phyloP scores from a whole-genome alignment of 1,139 yeast species.

The Magnusiomyces sp. region DNA sequence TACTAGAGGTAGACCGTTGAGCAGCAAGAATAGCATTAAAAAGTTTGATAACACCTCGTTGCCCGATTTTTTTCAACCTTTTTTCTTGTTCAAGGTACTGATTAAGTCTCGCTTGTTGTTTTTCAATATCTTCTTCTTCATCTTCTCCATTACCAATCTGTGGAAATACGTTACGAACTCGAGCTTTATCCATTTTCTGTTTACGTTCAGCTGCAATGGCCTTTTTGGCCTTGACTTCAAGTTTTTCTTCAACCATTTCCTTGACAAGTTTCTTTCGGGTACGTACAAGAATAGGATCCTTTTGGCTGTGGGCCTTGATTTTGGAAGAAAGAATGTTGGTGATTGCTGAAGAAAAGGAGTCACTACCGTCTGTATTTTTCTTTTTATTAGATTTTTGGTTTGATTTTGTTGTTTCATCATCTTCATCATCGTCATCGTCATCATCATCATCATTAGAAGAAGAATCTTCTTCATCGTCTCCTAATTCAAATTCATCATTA shows the following conservation, averaged over 20 bases:
- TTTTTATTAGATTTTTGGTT: slow-evolving; percentile 28
- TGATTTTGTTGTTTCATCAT: slow-evolving; percentile 21
- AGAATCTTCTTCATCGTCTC: slow-evolving; percentile 9
- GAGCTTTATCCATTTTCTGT: slow-evolving; percentile 53
- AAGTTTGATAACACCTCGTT: slow-evolving; percentile 84
- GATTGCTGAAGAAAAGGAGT: slow-evolving; percentile 72
- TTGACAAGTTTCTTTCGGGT: slow-evolving; percentile 57
- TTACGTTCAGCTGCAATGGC: slow-evolving; percentile 66
- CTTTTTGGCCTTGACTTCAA: slow-evolving; percentile 77
- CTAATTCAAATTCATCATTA: slow-evolving; percentile 13
- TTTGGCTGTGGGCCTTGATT: slow-evolving; percentile 78
- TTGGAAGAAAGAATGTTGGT: slow-evolving; percentile 77
- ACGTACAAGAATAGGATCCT: slow-evolving; percentile 79
- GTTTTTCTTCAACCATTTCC: slow-evolving; percentile 68
- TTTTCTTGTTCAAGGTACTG: slow-evolving; percentile 61
- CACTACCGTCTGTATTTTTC: slow-evolving; percentile 56
- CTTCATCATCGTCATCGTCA: slow-evolving; percentile 21
- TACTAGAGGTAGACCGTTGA: slow-evolving; percentile 43
- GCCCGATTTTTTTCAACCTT: slow-evolving; percentile 72
- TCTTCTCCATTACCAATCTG: too few relatives aligned
- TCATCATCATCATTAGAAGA: slow-evolving; percentile 15
- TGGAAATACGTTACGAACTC: slow-evolving; percentile 61
- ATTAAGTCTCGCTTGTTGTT: slow-evolving; percentile 47
- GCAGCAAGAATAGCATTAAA: slow-evolving; percentile 87
- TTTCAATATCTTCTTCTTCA: too few relatives aligned